A percentile compares a stretch with the other conserved stretches of the same genome.
Evolutionary conservation across 2,329 filamentous ascomycete species (phyloP).

Genomic region (Trichoderma cornu-damae): DNA sequence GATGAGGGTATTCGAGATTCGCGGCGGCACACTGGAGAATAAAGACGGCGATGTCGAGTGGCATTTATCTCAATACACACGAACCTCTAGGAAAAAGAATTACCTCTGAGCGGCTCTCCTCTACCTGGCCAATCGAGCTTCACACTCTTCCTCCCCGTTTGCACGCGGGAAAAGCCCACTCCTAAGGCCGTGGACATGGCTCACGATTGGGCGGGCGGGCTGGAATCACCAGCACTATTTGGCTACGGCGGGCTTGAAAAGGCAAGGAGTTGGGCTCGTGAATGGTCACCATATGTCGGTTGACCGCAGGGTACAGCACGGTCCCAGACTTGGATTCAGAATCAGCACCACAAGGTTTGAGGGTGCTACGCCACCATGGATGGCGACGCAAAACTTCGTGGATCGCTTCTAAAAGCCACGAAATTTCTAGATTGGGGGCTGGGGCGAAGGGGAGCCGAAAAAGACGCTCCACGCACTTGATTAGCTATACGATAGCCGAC

Average conservation of each 20-base stretch:
- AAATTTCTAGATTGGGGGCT: neutral
- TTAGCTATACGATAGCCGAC: constrained; percentile 1
- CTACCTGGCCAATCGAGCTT: neutral
- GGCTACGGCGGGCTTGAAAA: neutral
- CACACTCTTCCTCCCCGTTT: neutral
- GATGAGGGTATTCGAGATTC: constrained; percentile 93
- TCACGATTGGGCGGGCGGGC: no score
- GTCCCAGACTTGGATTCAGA: neutral
- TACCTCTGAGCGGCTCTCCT: constrained; percentile 59
- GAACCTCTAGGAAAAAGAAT: constrained; percentile 92
- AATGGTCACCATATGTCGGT: neutral
- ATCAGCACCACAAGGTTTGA: neutral
- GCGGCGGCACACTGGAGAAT: constrained; percentile 84
- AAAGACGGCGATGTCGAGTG: constrained; percentile 95
- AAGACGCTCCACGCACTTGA: neutral
- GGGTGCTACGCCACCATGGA: constrained; percentile 9
- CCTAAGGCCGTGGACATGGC: no score
- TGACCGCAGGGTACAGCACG: neutral
- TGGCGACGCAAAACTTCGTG: neutral
- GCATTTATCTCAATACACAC: constrained; percentile 92
- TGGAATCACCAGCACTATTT: no score
- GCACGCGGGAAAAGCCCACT: neutral
- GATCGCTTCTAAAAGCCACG: neutral
- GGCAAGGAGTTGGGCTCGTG: neutral
- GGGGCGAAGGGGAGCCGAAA: neutral